Conservation (phyloP, 2,329 filamentous ascomycete genomes). For the Lachnellula occidentalis region DNA sequence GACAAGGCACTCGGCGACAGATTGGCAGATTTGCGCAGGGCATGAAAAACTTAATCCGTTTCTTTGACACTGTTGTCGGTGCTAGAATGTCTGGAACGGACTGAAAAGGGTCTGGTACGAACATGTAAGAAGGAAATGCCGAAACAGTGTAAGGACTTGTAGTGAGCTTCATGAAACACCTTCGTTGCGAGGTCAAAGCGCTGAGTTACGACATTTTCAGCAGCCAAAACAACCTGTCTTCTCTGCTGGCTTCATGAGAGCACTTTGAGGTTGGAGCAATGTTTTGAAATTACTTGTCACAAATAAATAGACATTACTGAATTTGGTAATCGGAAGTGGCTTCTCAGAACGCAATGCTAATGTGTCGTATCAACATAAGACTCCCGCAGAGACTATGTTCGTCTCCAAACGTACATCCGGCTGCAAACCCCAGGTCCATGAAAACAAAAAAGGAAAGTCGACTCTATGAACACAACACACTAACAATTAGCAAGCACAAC, state of each 20-base stretch:
- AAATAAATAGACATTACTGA: neutral
- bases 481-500: constrained; percentile 70
- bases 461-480: constrained; percentile 10
- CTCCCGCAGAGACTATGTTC: constrained; percentile 14
- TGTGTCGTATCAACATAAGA: constrained; percentile 25
- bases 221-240: neutral
- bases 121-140: neutral
- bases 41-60: constrained; percentile 11
- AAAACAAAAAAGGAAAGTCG: constrained; percentile 10
- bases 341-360: constrained; percentile 14
- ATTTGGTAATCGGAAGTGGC: neutral
- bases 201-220: neutral
- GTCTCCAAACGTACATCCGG: constrained; percentile 17
- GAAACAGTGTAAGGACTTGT: neutral
- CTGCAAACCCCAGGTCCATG: constrained; percentile 17
- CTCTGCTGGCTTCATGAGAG: neutral
- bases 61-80: neutral
- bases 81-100: neutral
- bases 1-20: constrained; percentile 1
- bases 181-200: neutral
- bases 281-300: neutral
- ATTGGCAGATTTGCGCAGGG: constrained; percentile 2
- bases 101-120: neutral
- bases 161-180: neutral
- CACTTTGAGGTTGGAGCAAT: neutral